Evolutionary conservation across 331 rosid species (phyloP).

Genomic region (Acacia concinna): DNA sequence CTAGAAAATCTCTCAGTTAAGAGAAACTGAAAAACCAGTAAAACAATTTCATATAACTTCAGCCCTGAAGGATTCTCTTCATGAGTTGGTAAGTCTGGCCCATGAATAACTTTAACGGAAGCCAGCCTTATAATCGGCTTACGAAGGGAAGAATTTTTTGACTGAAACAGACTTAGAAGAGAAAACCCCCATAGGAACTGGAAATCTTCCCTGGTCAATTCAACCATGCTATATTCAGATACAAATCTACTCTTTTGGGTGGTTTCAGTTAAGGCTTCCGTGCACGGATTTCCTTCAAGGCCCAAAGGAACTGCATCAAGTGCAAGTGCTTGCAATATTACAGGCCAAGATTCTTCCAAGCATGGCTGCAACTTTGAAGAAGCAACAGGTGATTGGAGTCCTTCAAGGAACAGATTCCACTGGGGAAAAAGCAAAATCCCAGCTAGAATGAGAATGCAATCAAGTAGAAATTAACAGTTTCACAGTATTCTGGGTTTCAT

Average conservation of each 20-base stretch:
- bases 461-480: constrained; percentile 16
- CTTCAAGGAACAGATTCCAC: constrained; percentile 91
- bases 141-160: constrained; percentile 52
- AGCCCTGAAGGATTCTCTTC: constrained; percentile 53
- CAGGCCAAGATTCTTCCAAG: constrained; percentile 99
- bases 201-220: constrained; percentile 68
- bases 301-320: constrained; percentile 82
- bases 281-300: constrained; percentile 48
- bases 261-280: constrained; percentile 34
- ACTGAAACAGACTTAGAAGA: constrained; percentile 77
- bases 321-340: constrained; percentile 92
- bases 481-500: constrained; percentile 22
- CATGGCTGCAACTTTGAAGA: constrained; percentile 75
- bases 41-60: constrained; percentile 70
- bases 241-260: constrained; percentile 43
- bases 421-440: constrained; percentile 40
- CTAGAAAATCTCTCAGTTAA: constrained; percentile 64
- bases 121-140: constrained; percentile 52
- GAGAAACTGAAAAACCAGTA: constrained; percentile 86
- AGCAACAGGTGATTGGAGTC: constrained; percentile 77
- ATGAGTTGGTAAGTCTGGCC: constrained; percentile 46
- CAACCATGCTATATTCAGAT: constrained; percentile 83
- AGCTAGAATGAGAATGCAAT: constrained; percentile 33
- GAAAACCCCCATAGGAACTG: constrained; percentile 89
- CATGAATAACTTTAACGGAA: constrained; percentile 43